Evolutionary conservation across 192 early-diverging fungal genomes (phyloP), one percentile per base, ranked within the genome.

Genomic region (Podila clonocystis): DNA sequence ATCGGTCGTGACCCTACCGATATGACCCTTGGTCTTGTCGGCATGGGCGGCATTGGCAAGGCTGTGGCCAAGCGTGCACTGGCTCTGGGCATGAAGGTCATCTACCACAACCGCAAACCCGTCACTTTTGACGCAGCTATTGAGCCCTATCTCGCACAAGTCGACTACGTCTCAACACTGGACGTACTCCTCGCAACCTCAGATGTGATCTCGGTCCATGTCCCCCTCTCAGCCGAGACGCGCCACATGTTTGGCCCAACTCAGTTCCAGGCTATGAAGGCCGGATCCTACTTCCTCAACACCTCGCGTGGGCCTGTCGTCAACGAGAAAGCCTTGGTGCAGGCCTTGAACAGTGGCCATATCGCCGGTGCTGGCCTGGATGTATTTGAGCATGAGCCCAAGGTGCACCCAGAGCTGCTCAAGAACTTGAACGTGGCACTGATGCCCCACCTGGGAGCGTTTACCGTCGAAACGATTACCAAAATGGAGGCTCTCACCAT

Each of bases 1-100:
- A 72, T 72, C 50, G 76, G 76, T 52, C 41, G 76, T 0, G 76
- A 79, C 50, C 76, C 76, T 31, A 68, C 76, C 7, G 83, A 67
- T 19, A 89, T 91, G 75, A 82, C 78, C 2, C 72, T 91, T 5
- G 88, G 88, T 4, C 77, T 91, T 55, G 85, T 90, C 34, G 90
- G 90, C 17, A 73, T 90, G 62, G 90, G 90, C 4, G 84, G 86
- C 17, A 90, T 90, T 50, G 90, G 89, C 0, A 70, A 82, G 12
- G 89, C 87, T 3, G 82, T 90, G 24, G 87, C 85, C 34, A 65
- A 72, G 31, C 83, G 90, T 17, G 82, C 89, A 1, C 36, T 58
- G 30, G 65, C 77, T 4, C 84, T 80, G 28, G 79, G 83, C 1
- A 86, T 90, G 84, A 76, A 86, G 24, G 58, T 86, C 5, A 66